Evolutionary conservation across 176 grass and related monocot species (phyloP).

Genomic region (Rhynchospora tenuis): DNA sequence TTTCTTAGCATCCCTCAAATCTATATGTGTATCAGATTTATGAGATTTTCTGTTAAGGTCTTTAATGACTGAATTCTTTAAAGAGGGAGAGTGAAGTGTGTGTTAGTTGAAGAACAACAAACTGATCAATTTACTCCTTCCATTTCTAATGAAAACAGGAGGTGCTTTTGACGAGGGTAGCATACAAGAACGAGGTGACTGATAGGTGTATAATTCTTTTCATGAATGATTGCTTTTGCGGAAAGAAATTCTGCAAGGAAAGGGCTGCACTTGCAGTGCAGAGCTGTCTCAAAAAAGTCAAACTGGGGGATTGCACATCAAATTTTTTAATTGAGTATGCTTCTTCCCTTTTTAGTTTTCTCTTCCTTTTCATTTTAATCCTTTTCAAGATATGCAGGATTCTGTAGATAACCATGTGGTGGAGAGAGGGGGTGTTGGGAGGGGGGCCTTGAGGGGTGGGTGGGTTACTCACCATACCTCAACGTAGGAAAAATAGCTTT

Average conservation of each 20-base stretch:
- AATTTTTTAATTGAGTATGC: conserved; percentile 88
- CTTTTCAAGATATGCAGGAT: neutral
- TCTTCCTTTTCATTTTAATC: neutral
- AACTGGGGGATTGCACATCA: conserved; percentile 59
- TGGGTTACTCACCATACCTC: too few relatives aligned
- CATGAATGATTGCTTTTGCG: conserved; percentile 76
- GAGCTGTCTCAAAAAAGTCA: conserved; percentile 65
- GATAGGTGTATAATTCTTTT: conserved; percentile 76
- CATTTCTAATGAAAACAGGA: conserved; percentile 47
- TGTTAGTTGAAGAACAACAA: neutral
- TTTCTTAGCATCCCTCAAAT: neutral
- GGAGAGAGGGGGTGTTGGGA: too few relatives aligned
- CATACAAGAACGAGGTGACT: conserved; percentile 48
- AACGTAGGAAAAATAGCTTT: neutral
- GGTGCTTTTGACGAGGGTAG: conserved; percentile 49
- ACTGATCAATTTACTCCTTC: conserved; percentile 3
- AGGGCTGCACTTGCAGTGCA: conserved; percentile 67
- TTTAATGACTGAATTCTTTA: neutral
- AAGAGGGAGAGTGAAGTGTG: neutral
- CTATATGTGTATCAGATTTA: neutral
- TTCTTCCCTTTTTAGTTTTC: neutral
- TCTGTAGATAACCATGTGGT: neutral
- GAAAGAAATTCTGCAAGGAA: conserved; percentile 91
- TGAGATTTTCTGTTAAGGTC: neutral
- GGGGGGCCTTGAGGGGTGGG: too few relatives aligned